Conservation (phyloP, 192 early-diverging fungal genomes). For the Coemansia sp. region DNA sequence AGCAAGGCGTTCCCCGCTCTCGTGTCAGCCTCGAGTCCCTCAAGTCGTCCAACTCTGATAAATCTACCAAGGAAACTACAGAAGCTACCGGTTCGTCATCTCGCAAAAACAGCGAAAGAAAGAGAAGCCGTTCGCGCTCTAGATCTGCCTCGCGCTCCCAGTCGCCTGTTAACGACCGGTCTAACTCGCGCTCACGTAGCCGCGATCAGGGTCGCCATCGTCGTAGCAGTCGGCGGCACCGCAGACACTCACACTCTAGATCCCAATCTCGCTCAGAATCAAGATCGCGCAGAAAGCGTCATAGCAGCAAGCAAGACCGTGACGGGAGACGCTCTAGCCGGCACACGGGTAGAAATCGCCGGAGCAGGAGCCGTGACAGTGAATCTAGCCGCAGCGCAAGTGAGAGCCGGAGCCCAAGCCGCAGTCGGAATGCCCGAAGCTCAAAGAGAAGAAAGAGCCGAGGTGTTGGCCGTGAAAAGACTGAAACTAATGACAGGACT, state of each 20-base stretch:
- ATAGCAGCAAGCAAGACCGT: conserved; percentile 8
- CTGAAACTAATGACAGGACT: neutral
- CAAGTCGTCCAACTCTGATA: conserved; percentile 21
- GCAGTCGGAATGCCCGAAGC: conserved; percentile 8
- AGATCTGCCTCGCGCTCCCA: conserved; percentile 20
- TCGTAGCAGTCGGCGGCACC: conserved; percentile 21
- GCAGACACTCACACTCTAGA: conserved; percentile 20
- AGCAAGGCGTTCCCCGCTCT: conserved; percentile 46
- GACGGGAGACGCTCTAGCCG: conserved; percentile 9
- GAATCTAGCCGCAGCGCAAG: conserved; percentile 18
- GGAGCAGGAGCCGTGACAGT: conserved; percentile 19
- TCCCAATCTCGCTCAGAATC: conserved; percentile 14
- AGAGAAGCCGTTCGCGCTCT: conserved; percentile 19
- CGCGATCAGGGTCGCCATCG: conserved; percentile 6
- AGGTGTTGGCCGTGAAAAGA: conserved; percentile 3
- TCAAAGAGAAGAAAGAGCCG: conserved; percentile 14
- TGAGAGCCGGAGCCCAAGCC: conserved; percentile 17
- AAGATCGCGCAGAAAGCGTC: conserved; percentile 13
- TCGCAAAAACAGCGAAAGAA: conserved; percentile 11
- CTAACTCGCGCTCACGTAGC: conserved; percentile 27
- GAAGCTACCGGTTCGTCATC: neutral
- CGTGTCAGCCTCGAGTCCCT: conserved; percentile 43
- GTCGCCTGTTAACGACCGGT: conserved; percentile 16
- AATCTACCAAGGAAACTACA: neutral
- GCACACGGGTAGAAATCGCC: conserved; percentile 6